Evolutionary conservation across 2,329 filamentous ascomycete genomes (phyloP), one percentile per base, ranked within the genome.

Genomic region (Aspergillus sp.): DNA sequence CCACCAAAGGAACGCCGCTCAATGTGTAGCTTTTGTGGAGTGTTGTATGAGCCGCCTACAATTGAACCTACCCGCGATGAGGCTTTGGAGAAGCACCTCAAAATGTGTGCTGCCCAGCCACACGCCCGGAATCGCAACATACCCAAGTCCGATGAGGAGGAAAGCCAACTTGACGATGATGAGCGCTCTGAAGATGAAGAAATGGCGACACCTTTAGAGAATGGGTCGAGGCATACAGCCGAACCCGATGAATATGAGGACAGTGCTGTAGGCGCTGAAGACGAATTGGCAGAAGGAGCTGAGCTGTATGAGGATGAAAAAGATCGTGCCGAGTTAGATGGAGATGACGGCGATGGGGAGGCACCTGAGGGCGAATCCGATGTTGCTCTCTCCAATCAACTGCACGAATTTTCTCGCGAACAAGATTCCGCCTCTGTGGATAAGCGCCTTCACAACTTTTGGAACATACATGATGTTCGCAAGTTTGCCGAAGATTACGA

Each of bases 11-110:
- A 65, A 15, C 64, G 64, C 17, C 65, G 64, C 45, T 52, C 72
- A 5, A 77, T 75, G 64, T 80, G 77, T 58, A 62, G 68, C n/a
- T 75, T 70, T 71, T 79, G 77, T 64, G 71, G 72, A 23, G 71
- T 77, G 60, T 68, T 69, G 50, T 69, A 79, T 49, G 70, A 76
- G 47, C 57, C 68, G 8, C 64, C 69, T 6, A 54, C 65, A 59
- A 66, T 72, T 49, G 68, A 71, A 23, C 66, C 60, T 9, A 48
- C 59, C 17, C 68, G 69, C 48, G 65, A 71, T 57, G 69, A 74
- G 31, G 66, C 70, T 48, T 64, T 79, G 4, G 71, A 74, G 60
- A 63, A 71, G 48, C 77, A 79, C 46, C 34, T 41, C 11, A 41
- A 41, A 41, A 71, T 75, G 41, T 66, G 71, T n/a, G 57, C 68